These are phyloP conservation scores for Solanum tacnaense DNA, from an alignment of 257 asterid genomes.

Conservation along the genomic window DNA sequence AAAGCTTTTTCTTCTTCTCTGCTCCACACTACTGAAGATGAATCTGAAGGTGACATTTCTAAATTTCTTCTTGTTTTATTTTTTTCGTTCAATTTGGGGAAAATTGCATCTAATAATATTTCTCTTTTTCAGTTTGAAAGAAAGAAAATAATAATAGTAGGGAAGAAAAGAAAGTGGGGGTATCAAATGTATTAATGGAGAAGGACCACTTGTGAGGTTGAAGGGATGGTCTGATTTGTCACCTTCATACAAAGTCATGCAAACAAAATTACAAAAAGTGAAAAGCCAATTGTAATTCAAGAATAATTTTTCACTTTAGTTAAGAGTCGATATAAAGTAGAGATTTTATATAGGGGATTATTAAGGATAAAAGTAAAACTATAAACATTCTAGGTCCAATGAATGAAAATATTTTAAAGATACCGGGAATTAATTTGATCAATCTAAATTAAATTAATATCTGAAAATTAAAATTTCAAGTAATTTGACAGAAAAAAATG, in stretches of 20 bases:
- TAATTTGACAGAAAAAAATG: neutral
- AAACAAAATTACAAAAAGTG: neutral
- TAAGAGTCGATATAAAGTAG: neutral
- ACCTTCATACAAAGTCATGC: constrained; percentile 27
- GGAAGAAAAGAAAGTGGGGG: constrained; percentile 37
- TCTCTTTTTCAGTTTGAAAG: neutral
- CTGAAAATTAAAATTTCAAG: too few relatives aligned
- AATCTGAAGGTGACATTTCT: constrained; percentile 19
- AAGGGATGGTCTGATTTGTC: constrained; percentile 73
- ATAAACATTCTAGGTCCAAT: neutral
- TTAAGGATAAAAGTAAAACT: neutral
- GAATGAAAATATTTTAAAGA: neutral
- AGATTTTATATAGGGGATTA: neutral
- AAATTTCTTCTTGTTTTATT: neutral
- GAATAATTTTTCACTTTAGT: neutral
- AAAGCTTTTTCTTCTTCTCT: constrained; percentile 86
- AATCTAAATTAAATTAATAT: neutral
- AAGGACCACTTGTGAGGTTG: constrained; percentile 63
- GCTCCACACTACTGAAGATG: constrained; percentile 37
- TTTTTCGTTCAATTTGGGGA: neutral
- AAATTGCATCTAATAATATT: neutral
- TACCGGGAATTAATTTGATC: neutral
- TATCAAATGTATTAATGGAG: constrained; percentile 47
- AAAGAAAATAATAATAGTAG: neutral
- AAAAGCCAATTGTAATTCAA: neutral